Percentiles rank a stretch among this genome's conserved stretches.
phyloP scores from a whole-genome alignment of 441 rosid species.

The Corymbia citriodora region DNA sequence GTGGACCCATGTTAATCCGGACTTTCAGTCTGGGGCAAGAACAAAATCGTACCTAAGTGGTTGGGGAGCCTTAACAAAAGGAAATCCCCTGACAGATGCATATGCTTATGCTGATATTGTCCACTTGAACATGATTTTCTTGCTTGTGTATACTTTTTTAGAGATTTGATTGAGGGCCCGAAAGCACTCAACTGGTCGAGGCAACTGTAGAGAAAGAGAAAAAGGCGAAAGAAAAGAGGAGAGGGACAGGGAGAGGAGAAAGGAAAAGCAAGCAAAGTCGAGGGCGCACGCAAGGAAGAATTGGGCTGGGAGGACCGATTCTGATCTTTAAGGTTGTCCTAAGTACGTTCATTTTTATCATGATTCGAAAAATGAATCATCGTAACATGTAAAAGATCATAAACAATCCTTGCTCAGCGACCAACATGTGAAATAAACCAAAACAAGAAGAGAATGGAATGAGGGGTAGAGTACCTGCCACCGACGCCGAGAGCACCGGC shows the following conservation, averaged over 20 bases:
- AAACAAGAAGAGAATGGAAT: neutral
- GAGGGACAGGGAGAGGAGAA: neutral
- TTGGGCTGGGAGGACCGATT: neutral
- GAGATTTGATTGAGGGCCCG: neutral
- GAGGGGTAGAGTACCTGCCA: conserved; percentile 49
- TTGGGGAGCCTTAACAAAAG: neutral
- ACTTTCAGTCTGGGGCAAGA: neutral
- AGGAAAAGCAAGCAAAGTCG: neutral
- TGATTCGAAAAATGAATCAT: neutral
- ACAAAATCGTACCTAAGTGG: neutral
- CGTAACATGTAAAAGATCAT: neutral
- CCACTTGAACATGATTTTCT: neutral
- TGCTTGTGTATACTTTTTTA: neutral
- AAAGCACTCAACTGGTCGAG: neutral
- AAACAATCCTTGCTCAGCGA: neutral
- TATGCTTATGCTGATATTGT: neutral
- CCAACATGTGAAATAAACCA: neutral
- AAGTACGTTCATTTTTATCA: neutral
- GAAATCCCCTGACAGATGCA: neutral
- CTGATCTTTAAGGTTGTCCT: neutral
- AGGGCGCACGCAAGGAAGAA: neutral
- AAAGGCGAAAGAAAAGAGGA: neutral
- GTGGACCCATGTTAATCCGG: neutral
- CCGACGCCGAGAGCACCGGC: conserved; percentile 91
- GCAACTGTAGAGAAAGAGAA: neutral